Percentiles rank a stretch among this genome's conserved stretches.
Evolutionary conservation across 2,329 filamentous ascomycete genomes (phyloP).

Genomic region (Reticulascus tulasneorum): DNA sequence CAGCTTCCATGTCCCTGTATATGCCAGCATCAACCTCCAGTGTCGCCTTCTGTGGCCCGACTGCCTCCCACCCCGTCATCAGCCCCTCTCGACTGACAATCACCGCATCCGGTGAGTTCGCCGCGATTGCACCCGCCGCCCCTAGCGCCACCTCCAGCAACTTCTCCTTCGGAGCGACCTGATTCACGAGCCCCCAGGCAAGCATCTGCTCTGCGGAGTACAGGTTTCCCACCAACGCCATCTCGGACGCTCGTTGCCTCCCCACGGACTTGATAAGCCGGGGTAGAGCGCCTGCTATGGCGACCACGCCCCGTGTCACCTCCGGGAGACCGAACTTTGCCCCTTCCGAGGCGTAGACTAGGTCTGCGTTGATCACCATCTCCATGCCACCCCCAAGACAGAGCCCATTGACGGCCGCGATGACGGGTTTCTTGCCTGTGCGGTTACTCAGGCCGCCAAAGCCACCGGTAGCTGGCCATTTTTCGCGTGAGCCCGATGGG

Average conservation of each 20-base stretch:
- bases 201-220: constrained; percentile 57
- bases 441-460: constrained; percentile 51
- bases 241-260: constrained; percentile 64
- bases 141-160: constrained; percentile 56
- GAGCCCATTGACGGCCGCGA: constrained; percentile 72
- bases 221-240: constrained; percentile 61
- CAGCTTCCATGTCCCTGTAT: constrained; percentile 56
- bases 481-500: constrained; percentile 5
- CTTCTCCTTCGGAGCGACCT: constrained; percentile 44
- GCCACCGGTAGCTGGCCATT: constrained; percentile 9
- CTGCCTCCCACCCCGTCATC: constrained; percentile 67
- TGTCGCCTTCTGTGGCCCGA: constrained; percentile 61
- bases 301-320: constrained; percentile 65
- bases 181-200: constrained; percentile 68
- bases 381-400: constrained; percentile 75
- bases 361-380: constrained; percentile 69
- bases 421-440: constrained; percentile 67
- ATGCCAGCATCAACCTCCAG: constrained; percentile 52
- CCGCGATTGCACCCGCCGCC: constrained; percentile 58
- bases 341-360: constrained; percentile 57
- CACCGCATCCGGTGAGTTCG: constrained; percentile 70
- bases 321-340: constrained; percentile 69
- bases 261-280: constrained; percentile 64
- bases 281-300: constrained; percentile 67
- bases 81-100: constrained; percentile 71